A percentile compares a stretch with the other conserved stretches of the same genome.
These are phyloP conservation scores for Massarina eburnea DNA, from an alignment of 2,329 filamentous ascomycete genomes.

Conservation along the genomic window DNA sequence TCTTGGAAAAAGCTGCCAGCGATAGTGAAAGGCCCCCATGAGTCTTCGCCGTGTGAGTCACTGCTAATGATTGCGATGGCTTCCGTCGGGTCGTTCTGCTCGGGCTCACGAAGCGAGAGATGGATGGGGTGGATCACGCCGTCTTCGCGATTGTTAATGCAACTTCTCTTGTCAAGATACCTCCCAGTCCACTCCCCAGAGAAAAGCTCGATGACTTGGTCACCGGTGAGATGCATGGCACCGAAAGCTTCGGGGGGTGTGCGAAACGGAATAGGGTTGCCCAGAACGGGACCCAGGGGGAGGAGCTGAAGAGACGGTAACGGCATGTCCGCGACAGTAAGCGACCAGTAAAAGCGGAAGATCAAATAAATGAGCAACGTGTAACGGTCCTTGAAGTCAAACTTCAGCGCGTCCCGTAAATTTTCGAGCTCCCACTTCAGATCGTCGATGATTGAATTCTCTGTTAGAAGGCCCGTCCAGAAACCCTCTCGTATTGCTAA, in stretches of 20 bases:
- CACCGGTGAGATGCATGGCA: background rate
- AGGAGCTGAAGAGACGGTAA: conserved; percentile 3
- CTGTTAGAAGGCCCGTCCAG: background rate
- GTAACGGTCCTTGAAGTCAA: background rate
- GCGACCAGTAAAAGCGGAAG: background rate
- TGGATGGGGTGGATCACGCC: background rate
- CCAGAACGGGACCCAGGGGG: background rate
- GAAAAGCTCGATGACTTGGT: background rate
- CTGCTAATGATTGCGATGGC: background rate
- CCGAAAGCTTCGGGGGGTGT: background rate
- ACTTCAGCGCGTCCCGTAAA: background rate
- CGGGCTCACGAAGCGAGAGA: background rate
- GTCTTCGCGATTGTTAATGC: background rate
- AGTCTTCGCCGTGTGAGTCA: background rate
- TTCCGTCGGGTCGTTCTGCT: background rate
- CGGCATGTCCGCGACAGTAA: background rate
- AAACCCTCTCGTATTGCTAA: background rate
- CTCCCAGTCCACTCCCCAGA: conserved; percentile 1
- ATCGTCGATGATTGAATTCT: background rate
- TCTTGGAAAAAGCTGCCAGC: background rate
- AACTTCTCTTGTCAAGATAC: background rate
- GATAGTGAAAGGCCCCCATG: background rate
- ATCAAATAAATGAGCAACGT: background rate
- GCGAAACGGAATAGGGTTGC: background rate
- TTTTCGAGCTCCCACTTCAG: background rate